A percentile compares a stretch with the other conserved stretches of the same genome.
Conservation (phyloP, 1,139 yeast species). For the Ashbya aceris region DNA sequence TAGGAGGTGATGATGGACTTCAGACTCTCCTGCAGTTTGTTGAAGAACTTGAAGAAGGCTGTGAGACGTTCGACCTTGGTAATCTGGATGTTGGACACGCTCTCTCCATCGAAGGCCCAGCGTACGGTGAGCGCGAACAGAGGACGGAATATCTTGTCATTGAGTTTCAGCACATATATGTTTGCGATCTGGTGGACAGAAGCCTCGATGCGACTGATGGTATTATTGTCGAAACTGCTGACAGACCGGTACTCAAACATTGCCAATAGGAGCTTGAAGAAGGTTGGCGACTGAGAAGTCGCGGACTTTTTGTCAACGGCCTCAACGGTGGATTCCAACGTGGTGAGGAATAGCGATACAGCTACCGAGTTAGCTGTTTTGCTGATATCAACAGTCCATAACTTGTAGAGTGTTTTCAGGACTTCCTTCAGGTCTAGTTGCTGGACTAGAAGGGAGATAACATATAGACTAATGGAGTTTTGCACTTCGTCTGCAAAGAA, state of each 20-base stretch:
- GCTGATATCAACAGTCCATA: conserved; percentile 51
- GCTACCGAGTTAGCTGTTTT: conserved; percentile 37
- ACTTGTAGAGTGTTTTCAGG: conserved; percentile 48
- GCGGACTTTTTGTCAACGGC: conserved; percentile 67
- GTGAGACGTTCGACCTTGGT: conserved; percentile 47
- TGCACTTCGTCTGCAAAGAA: conserved; percentile 52
- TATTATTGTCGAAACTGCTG: conserved; percentile 56
- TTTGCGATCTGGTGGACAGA: conserved; percentile 68
- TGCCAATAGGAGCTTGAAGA: conserved; percentile 60
- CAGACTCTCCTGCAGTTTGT: conserved; percentile 71
- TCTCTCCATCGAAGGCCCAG: conserved; percentile 89
- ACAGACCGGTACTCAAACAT: conserved; percentile 61
- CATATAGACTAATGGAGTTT: conserved; percentile 50
- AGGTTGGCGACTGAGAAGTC: conserved; percentile 55
- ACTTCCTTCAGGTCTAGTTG: conserved; percentile 61
- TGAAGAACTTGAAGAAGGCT: conserved; percentile 81
- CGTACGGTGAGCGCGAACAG: conserved; percentile 77
- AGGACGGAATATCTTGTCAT: conserved; percentile 90
- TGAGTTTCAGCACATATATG: conserved; percentile 75
- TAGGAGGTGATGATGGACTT: conserved; percentile 83
- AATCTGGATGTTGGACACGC: conserved; percentile 38
- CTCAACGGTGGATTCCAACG: conserved; percentile 57
- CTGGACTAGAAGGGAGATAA: conserved; percentile 56
- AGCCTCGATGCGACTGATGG: conserved; percentile 73
- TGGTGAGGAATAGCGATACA: conserved; percentile 60